phyloP scores from a whole-genome alignment of 1,284 basidiomycete genomes.

The Violaceomyces palustris region DNA sequence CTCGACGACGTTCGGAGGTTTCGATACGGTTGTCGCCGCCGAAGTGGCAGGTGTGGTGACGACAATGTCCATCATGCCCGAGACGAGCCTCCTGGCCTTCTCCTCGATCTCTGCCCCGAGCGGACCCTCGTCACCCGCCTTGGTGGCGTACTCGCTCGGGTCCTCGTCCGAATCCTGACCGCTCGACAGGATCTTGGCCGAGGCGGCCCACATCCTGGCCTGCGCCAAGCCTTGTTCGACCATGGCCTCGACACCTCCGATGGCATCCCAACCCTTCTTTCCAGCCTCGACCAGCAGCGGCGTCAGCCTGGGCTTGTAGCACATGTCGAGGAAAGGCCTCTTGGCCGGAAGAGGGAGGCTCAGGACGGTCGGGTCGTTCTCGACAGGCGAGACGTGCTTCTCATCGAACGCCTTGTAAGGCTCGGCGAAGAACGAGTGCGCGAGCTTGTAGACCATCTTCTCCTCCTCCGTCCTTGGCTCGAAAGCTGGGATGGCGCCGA shows the following conservation, averaged over 20 bases:
- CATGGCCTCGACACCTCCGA: constrained; percentile 53
- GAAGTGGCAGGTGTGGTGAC: too few relatives aligned
- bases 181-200: constrained; percentile 14
- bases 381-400: background rate
- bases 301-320: constrained; percentile 53
- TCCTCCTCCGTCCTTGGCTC: constrained; percentile 40
- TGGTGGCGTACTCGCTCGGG: constrained; percentile 19
- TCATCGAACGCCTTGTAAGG: constrained; percentile 3
- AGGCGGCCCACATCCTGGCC: constrained; percentile 46
- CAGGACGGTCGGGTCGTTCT: too few relatives aligned
- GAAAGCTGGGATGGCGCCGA: constrained; percentile 50
- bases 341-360: constrained; percentile 26
- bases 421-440: constrained; percentile 29
- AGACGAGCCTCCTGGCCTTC: constrained; percentile 15
- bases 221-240: constrained; percentile 53
- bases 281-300: constrained; percentile 39
- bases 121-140: constrained; percentile 24
- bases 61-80: constrained; percentile 18
- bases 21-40: too few relatives aligned
- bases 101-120: constrained; percentile 21
- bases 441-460: constrained; percentile 45
- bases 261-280: constrained; percentile 33
- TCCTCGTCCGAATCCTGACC: constrained; percentile 10
- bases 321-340: constrained; percentile 53
- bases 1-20: too few relatives aligned